These are phyloP conservation scores for Thalassiosira mediterranea DNA, from an alignment of 352 stramenopile species.

Conservation along the genomic window DNA sequence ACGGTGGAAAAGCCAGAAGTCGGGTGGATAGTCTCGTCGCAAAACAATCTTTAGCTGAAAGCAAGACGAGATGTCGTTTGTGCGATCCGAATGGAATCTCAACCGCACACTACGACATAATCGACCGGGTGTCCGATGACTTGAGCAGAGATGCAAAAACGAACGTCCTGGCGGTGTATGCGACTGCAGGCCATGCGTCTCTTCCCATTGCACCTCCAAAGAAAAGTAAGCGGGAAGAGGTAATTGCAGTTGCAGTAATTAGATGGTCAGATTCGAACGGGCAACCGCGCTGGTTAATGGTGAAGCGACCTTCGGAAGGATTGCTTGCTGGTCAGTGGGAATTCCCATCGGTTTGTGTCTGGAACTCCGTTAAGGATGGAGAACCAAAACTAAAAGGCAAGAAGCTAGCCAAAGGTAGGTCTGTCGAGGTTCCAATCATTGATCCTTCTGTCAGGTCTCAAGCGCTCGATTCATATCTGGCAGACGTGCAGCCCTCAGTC, in stretches of 20 bases:
- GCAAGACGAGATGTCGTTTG: constrained; percentile 38
- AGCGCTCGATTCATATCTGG: constrained; percentile 39
- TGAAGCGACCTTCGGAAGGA: constrained; percentile 64
- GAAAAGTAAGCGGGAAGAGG: constrained; percentile 73
- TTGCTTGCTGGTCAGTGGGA: constrained; percentile 83
- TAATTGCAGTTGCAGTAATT: constrained; percentile 69
- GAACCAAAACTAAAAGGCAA: constrained; percentile 31
- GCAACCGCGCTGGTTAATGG: constrained; percentile 63
- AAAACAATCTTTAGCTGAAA: background rate
- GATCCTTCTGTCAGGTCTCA: constrained; percentile 19
- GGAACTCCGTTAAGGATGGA: constrained; percentile 39
- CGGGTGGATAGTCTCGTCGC: constrained; percentile 3
- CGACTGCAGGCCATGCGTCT: constrained; percentile 55
- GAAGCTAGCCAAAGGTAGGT: constrained; percentile 14
- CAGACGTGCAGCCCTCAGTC: constrained; percentile 11
- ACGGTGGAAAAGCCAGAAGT: background rate
- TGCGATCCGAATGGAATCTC: constrained; percentile 54
- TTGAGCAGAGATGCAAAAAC: background rate
- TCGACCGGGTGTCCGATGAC: constrained; percentile 25
- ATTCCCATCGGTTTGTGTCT: constrained; percentile 70
- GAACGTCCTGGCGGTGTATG: constrained; percentile 15
- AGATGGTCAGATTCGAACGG: constrained; percentile 15
- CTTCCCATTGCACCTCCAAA: constrained; percentile 78
- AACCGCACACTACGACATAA: constrained; percentile 47
- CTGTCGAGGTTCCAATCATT: constrained; percentile 42